Evolutionary conservation across 129 eudicot genomes (phyloP).

Genomic region (Smallanthus sonchifolius): DNA sequence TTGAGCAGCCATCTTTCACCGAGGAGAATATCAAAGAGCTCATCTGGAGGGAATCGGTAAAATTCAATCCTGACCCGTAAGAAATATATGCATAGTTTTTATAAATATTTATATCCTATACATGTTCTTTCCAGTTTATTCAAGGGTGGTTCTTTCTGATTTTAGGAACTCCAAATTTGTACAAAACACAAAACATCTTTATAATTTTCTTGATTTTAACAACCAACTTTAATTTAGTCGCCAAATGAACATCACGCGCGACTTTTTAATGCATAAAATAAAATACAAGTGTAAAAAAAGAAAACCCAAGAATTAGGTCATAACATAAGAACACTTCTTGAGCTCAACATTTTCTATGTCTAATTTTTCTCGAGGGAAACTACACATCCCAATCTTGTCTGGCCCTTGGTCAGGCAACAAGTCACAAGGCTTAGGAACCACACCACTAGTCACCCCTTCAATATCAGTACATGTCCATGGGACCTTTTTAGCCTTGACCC

Average conservation of each 20-base stretch:
- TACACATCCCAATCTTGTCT: constrained; percentile 48
- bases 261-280: constrained; percentile 21
- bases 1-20: constrained; percentile 19
- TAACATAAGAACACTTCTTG: constrained; percentile 40
- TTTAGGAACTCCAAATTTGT: background rate
- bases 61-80: constrained; percentile 10
- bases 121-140: background rate
- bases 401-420: constrained; percentile 59
- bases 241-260: background rate
- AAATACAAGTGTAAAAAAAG: background rate
- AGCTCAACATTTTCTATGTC: constrained; percentile 39
- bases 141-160: background rate
- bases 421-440: constrained; percentile 61
- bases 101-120: background rate
- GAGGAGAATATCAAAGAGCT: constrained; percentile 18
- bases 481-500: constrained; percentile 65
- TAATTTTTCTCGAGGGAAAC: constrained; percentile 44
- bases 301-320: background rate
- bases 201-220: background rate
- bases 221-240: background rate
- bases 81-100: background rate
- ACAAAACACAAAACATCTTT: background rate
- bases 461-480: constrained; percentile 76
- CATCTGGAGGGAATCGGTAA: constrained; percentile 12
- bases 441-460: constrained; percentile 59